A percentile compares a stretch with the other conserved stretches of the same genome.
These are phyloP conservation scores for Stygiomarasmius scandens DNA, from an alignment of 1,284 basidiomycete genomes.

Conservation along the genomic window DNA sequence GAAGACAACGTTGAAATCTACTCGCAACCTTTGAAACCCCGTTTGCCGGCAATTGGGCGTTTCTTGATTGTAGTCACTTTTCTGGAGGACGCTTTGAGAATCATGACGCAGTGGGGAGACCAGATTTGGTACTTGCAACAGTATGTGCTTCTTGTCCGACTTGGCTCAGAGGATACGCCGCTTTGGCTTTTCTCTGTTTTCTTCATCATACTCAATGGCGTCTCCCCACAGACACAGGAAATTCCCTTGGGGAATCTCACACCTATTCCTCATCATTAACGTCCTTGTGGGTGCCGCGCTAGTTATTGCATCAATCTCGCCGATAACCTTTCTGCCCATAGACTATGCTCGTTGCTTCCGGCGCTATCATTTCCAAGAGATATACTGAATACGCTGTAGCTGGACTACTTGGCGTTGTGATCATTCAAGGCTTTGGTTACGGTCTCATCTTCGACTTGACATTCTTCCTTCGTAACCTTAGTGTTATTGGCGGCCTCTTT, in stretches of 20 bases:
- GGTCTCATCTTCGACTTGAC: conserved; percentile 97
- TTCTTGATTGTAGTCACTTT: conserved; percentile 99
- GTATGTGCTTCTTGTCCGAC: conserved; percentile 48
- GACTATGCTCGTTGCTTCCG: conserved; percentile 91
- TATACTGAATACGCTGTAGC: conserved; percentile 89
- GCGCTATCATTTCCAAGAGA: conserved; percentile 85
- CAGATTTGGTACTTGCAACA: conserved; percentile 96
- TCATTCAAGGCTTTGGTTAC: conserved; percentile 95
- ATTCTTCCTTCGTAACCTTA: conserved; percentile 98
- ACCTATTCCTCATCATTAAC: conserved; percentile 91
- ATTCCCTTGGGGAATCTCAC: conserved; percentile 94
- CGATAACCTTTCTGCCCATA: conserved; percentile 32
- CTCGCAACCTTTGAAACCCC: conserved; percentile 92
- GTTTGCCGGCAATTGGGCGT: conserved; percentile 92
- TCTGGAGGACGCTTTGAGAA: conserved; percentile 94
- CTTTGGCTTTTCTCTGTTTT: conserved; percentile 6
- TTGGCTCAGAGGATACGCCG: neutral
- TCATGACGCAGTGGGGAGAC: conserved; percentile 93
- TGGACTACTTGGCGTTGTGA: conserved; percentile 88
- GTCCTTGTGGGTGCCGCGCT: conserved; percentile 72
- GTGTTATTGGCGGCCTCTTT: conserved; percentile 89
- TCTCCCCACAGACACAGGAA: conserved; percentile 73
- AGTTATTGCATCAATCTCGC: conserved; percentile 10
- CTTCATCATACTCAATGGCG: conserved; percentile 15
- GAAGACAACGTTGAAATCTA: conserved; percentile 95